Conservation (phyloP, 805 yeast species). For the Vanderwaltozyma tropicalis region DNA sequence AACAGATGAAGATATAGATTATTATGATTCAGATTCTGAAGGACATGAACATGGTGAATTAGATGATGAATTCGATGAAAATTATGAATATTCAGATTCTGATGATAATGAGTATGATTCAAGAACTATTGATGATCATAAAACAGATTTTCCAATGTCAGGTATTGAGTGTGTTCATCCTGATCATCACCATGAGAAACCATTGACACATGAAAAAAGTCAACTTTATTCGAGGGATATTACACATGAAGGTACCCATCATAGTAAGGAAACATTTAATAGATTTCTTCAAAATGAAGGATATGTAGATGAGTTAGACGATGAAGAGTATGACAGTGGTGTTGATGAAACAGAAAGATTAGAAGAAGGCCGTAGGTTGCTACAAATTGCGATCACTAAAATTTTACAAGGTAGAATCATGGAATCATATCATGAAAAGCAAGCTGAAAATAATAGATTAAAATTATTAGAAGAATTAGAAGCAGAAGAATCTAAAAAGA, state of each 20-base stretch:
- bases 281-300: conserved; percentile 7
- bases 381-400: conserved; percentile 71
- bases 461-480: conserved; percentile 59
- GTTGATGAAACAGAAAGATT: conserved; percentile 54
- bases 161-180: conserved; percentile 6
- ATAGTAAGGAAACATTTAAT: not conserved
- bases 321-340: conserved; percentile 28
- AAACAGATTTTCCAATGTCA: too few relatives aligned
- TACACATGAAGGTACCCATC: not conserved
- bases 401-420: conserved; percentile 64
- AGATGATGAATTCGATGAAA: conserved; percentile 16
- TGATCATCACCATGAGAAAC: conserved; percentile 3
- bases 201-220: not conserved
- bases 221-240: not conserved
- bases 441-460: conserved; percentile 63
- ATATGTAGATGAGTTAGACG: conserved; percentile 9
- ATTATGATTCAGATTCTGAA: conserved; percentile 23
- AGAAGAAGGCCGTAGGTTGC: conserved; percentile 69
- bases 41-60: conserved; percentile 13
- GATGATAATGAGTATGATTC: conserved; percentile 17
- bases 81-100: conserved; percentile 22
- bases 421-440: conserved; percentile 66
- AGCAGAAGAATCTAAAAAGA: conserved; percentile 51
- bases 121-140: too few relatives aligned
- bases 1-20: conserved; percentile 16